phyloP scores from a whole-genome alignment of 2,329 filamentous ascomycete genomes.

The Aspergillus arachidicola region DNA sequence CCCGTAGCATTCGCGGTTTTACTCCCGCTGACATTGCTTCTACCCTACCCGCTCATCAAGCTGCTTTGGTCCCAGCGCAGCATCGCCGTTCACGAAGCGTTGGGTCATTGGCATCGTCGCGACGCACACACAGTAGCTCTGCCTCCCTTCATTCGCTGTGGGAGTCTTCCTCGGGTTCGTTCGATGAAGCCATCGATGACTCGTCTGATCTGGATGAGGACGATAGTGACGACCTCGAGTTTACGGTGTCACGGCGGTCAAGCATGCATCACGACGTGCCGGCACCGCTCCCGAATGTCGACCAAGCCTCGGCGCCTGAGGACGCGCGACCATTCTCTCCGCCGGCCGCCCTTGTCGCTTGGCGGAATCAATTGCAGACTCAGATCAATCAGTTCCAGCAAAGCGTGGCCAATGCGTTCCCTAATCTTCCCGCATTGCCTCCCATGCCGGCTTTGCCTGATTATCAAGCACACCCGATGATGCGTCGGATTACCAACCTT shows the following conservation, averaged over 20 bases:
- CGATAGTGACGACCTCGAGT: conserved; percentile 29
- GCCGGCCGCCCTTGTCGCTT: conserved; percentile 66
- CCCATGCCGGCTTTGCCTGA: conserved; percentile 67
- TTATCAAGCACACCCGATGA: conserved; percentile 73
- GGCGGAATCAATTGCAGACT: conserved; percentile 72
- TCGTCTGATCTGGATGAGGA: conserved; percentile 38
- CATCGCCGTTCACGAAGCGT: conserved; percentile 69
- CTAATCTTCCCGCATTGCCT: conserved; percentile 62
- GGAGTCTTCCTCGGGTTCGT: conserved; percentile 57
- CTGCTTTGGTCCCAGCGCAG: conserved; percentile 63
- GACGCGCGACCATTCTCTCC: conserved; percentile 49
- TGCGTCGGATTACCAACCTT: conserved; percentile 71
- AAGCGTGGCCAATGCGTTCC: conserved; percentile 66
- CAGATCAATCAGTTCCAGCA: conserved; percentile 79
- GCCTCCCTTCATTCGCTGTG: conserved; percentile 69
- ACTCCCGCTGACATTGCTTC: conserved; percentile 71
- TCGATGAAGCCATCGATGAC: conserved; percentile 47
- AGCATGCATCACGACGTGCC: conserved; percentile 39
- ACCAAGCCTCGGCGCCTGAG: conserved; percentile 29
- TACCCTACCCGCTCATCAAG: conserved; percentile 65
- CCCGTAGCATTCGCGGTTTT: conserved; percentile 70
- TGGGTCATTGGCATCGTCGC: conserved; percentile 56
- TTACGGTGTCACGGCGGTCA: conserved; percentile 37
- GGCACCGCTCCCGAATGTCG: conserved; percentile 25
- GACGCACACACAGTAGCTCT: conserved; percentile 63